Evolutionary conservation across 2,329 filamentous ascomycete species (phyloP).

Genomic region (Diaporthe aspalathi): DNA sequence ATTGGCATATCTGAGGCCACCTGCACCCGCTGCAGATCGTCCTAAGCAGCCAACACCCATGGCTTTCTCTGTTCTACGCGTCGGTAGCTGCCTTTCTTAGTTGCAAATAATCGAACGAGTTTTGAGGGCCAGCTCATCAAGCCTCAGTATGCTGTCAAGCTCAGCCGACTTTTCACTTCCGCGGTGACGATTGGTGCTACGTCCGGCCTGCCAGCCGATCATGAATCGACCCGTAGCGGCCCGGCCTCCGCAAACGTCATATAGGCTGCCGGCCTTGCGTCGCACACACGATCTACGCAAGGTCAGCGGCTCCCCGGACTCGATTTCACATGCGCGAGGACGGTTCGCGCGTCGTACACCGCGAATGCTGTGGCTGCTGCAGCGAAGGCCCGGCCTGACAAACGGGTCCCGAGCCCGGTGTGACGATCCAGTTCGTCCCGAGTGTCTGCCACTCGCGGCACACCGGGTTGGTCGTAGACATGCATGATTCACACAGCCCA

Average conservation of each 20-base stretch:
- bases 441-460: not conserved
- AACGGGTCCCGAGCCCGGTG: slow-evolving; percentile 1
- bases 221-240: not conserved
- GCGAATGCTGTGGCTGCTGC: not conserved
- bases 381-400: not conserved
- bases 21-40: not conserved
- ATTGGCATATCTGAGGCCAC: not conserved
- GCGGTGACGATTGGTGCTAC: not conserved
- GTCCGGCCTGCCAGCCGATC: not conserved
- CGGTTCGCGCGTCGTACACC: not conserved
- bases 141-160: not conserved
- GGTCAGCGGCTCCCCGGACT: not conserved
- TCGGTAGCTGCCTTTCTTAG: slow-evolving; percentile 10
- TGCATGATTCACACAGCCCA: slow-evolving; percentile 15
- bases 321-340: slow-evolving; percentile 6
- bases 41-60: not conserved
- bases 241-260: not conserved
- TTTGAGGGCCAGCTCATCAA: slow-evolving; percentile 1
- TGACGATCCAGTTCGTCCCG: slow-evolving; percentile 19
- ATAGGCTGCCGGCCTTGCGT: slow-evolving; percentile 6
- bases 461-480: not conserved
- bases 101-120: not conserved
- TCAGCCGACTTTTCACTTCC: not conserved
- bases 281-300: slow-evolving; percentile 3
- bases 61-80: not conserved